phyloP scores from a whole-genome alignment of 345 rosid species.

The Salix caprea region DNA sequence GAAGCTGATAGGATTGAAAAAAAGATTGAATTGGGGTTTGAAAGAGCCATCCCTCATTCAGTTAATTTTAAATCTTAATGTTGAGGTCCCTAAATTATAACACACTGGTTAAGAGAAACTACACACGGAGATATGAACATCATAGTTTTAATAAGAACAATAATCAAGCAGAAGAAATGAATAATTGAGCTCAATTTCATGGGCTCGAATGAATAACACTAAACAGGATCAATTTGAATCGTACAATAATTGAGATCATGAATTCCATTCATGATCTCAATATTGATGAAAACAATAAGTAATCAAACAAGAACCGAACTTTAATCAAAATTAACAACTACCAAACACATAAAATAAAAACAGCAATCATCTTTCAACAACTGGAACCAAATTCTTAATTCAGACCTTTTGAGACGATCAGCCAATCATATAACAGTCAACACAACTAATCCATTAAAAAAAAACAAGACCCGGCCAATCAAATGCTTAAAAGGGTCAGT shows the following conservation, averaged over 20 bases:
- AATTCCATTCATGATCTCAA: not conserved
- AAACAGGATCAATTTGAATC: not conserved
- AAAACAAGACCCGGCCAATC: not conserved
- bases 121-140: not conserved
- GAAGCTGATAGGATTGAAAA: not conserved
- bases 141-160: not conserved
- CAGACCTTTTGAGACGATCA: constrained; percentile 4
- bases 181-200: not conserved
- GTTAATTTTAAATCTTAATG: not conserved
- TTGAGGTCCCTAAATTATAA: not conserved
- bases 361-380: not conserved
- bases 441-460: not conserved
- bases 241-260: not conserved
- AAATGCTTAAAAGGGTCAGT: not conserved
- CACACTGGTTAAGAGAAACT: not conserved
- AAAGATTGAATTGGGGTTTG: not conserved
- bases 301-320: not conserved
- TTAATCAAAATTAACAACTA: not conserved
- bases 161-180: not conserved
- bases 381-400: constrained; percentile 3
- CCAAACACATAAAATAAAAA: not conserved
- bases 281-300: not conserved
- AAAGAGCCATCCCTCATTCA: not conserved
- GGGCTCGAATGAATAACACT: not conserved
- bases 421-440: not conserved